These are phyloP conservation scores for Podaxis rugospora DNA, from an alignment of 768 basidiomycete genomes.

Conservation along the genomic window DNA sequence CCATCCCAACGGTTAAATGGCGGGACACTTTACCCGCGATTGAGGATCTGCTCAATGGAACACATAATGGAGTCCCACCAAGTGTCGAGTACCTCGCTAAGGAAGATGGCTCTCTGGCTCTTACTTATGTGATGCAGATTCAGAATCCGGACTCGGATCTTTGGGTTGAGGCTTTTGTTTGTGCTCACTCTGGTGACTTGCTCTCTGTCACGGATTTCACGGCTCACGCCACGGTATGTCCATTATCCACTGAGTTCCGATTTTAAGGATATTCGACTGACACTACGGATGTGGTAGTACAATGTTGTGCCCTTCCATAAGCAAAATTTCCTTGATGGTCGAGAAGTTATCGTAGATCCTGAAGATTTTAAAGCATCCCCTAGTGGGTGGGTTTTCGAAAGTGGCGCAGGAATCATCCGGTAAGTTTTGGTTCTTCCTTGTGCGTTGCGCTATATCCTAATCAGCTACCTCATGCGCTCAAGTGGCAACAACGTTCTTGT, in stretches of 20 bases:
- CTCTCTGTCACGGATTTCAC: conserved; percentile 49
- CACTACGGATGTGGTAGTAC: conserved; percentile 25
- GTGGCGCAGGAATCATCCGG: too few relatives aligned
- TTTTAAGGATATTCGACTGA: background rate
- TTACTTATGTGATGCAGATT: conserved; percentile 34
- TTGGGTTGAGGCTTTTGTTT: conserved; percentile 56
- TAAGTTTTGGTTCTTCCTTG: too few relatives aligned
- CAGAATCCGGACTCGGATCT: conserved; percentile 27
- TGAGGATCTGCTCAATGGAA: conserved; percentile 24
- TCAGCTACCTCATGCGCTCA: too few relatives aligned
- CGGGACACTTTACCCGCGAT: conserved; percentile 18
- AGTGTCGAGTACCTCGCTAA: conserved; percentile 35
- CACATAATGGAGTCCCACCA: conserved; percentile 28
- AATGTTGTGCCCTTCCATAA: conserved; percentile 43
- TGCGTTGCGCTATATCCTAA: too few relatives aligned
- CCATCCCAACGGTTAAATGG: conserved; percentile 29
- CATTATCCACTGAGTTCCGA: background rate
- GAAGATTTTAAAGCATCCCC: conserved; percentile 45
- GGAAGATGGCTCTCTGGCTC: conserved; percentile 30
- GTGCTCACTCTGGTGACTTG: conserved; percentile 44
- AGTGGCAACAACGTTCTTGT: conserved; percentile 1
- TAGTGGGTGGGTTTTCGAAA: conserved; percentile 32
- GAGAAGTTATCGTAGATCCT: conserved; percentile 42
- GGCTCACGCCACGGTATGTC: conserved; percentile 33
- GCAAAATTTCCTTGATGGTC: conserved; percentile 43